phyloP scores from a whole-genome alignment of 2,329 filamentous ascomycete genomes.

The Ascochyta clinopodiicola region DNA sequence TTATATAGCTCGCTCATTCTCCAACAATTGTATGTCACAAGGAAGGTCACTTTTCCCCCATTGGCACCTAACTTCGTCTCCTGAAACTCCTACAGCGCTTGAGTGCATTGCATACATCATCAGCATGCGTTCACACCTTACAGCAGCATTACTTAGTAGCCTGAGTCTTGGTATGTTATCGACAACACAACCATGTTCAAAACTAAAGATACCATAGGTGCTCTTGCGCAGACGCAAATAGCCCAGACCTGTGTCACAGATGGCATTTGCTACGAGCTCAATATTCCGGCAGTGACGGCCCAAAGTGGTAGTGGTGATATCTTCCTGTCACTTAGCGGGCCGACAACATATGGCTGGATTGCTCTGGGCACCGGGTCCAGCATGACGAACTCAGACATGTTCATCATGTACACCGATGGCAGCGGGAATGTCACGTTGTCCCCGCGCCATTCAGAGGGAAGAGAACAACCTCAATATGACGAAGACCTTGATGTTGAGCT shows the following conservation, averaged over 20 bases:
- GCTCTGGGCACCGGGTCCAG: slow-evolving; percentile 62
- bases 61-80: not conserved
- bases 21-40: not conserved
- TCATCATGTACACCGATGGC: slow-evolving; percentile 65
- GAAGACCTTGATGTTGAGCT: slow-evolving; percentile 56
- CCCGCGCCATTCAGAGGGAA: slow-evolving; percentile 58
- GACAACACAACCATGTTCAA: not conserved
- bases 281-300: slow-evolving; percentile 59
- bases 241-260: slow-evolving; percentile 14
- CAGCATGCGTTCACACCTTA: not conserved
- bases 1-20: slow-evolving; percentile 3
- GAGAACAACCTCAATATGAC: slow-evolving; percentile 58
- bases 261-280: slow-evolving; percentile 62
- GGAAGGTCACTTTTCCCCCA: not conserved
- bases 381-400: slow-evolving; percentile 67
- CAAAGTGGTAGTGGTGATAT: slow-evolving; percentile 57
- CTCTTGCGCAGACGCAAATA: slow-evolving; percentile 15
- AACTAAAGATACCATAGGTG: not conserved
- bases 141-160: not conserved
- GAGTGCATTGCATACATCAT: no score
- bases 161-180: slow-evolving; percentile 2
- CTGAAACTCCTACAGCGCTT: not conserved
- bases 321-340: slow-evolving; percentile 67
- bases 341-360: slow-evolving; percentile 62
- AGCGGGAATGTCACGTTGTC: slow-evolving; percentile 66